phyloP scores from a whole-genome alignment of 78 protist genomes.

The Tieghemostelium lacteum region DNA sequence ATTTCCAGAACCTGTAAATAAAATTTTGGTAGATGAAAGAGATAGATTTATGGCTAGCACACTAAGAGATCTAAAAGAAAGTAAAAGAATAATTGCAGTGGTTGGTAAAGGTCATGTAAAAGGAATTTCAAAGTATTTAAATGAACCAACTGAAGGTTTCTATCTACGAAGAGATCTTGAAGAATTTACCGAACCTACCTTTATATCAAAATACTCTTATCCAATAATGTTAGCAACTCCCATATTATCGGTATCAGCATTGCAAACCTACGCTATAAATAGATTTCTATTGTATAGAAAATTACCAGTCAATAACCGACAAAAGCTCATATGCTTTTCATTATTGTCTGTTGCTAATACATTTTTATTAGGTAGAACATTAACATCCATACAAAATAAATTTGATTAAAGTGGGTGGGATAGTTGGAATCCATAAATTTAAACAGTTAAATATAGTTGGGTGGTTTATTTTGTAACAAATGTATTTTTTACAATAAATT shows the following conservation, averaged over 20 bases:
- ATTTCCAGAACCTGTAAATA: not conserved
- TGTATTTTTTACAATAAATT: no score
- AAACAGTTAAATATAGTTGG: no score
- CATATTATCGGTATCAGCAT: no score
- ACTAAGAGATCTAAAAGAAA: slow-evolving; percentile 23
- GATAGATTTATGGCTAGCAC: slow-evolving; percentile 53
- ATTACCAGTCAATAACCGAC: no score
- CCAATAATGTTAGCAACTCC: no score
- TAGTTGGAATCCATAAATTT: no score
- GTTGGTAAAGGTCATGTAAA: slow-evolving; percentile 61
- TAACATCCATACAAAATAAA: not conserved
- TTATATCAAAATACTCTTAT: slow-evolving; percentile 16
- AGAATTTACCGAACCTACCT: not conserved
- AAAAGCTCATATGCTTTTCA: no score
- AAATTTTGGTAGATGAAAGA: slow-evolving; percentile 32
- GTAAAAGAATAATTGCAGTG: slow-evolving; percentile 40
- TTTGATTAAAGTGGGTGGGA: not conserved
- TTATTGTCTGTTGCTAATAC: no score
- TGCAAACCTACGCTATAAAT: no score
- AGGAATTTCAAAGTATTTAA: slow-evolving; percentile 35
- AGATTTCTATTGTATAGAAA: no score
- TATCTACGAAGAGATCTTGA: slow-evolving; percentile 25
- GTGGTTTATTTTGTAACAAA: no score
- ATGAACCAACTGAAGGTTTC: slow-evolving; percentile 19
- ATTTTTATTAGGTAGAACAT: no score